Base-by-base conservation (phyloP, 176 grass and related monocot genomes). In the Juncus effusus region DNA sequence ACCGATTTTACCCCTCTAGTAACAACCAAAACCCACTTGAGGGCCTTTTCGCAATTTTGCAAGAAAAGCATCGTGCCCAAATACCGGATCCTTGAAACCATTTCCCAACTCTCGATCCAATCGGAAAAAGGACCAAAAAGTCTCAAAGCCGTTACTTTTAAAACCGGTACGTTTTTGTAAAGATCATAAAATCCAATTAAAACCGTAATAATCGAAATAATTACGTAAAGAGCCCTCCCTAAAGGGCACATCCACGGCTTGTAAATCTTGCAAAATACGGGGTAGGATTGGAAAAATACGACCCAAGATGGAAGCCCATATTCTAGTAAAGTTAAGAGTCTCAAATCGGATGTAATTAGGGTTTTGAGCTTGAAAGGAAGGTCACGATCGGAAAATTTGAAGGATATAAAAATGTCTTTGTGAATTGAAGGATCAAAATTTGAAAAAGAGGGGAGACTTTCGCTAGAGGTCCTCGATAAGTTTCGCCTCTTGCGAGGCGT, bases 171-270 rank as follows among this genome's bases (percentile, higher is more conserved):
- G 55, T 96, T 87, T 78, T 96, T 96, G 78, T 96, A 96, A 2
- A 96, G 82, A 74, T 96, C 91, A 64, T 96, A 96, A 78, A 96
- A 96, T 11, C 91, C 91, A 81, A 96, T 88, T 58, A 96, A 55
- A 12, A 90, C 81, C 2, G 91, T 96, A 16, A 62, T 68, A 0
- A 84, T 69, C 3, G 91, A 90, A 15, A 82, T 79, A 6, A 82
- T 8, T 7, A 90, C 19, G 59, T 96, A 90, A 42, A 90, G 74
- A 10, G 47, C 82, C 45, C 76, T 78, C 9, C 59, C 91, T 10
- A 88, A 60, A 3, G 84, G 84, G 3, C 91, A 77, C 91, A 96
- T 96, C 84, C 87, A 96, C 0, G 91, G 91, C 3, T 84, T 81
- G 76, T 96, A 96, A 9, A 88, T 51, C 51, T 88, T 79, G 65